Conservation (phyloP, 202 grass and related monocot species). For the Hordeum pubiflorum region DNA sequence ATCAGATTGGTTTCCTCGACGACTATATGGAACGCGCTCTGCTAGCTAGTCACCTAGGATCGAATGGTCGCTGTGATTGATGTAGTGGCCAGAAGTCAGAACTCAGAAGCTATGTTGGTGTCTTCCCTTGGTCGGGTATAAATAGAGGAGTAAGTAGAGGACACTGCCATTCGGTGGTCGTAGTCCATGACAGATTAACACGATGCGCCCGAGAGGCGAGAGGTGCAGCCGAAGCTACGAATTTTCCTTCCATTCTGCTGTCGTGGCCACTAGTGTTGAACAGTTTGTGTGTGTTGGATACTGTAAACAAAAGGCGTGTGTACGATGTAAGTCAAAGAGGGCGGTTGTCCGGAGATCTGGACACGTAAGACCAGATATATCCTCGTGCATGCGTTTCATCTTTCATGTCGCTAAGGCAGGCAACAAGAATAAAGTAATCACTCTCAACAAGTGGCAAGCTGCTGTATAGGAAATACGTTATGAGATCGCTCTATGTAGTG, state of each 20-base stretch:
- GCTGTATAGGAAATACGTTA: background rate
- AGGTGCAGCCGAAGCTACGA: background rate
- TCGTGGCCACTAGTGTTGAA: background rate
- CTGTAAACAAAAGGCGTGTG: background rate
- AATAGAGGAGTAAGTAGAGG: background rate
- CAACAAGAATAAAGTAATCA: background rate
- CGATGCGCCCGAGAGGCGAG: background rate
- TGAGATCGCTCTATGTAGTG: background rate
- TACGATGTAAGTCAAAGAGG: conserved; percentile 26
- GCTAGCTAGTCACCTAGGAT: background rate
- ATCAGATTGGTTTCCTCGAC: background rate
- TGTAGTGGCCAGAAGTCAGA: background rate
- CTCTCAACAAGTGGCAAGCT: background rate
- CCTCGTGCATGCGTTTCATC: conserved; percentile 6
- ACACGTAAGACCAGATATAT: conserved; percentile 36
- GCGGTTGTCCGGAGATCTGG: conserved; percentile 12
- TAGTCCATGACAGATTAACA: background rate
- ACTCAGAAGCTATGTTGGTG: background rate
- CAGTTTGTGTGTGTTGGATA: background rate
- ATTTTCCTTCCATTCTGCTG: background rate
- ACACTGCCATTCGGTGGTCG: background rate
- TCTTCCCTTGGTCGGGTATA: background rate
- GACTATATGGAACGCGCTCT: background rate
- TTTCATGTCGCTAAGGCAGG: background rate
- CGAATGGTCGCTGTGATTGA: background rate